These are phyloP conservation scores for Sporothrix mexicana DNA, from an alignment of 2,329 filamentous ascomycete genomes.

Conservation along the genomic window DNA sequence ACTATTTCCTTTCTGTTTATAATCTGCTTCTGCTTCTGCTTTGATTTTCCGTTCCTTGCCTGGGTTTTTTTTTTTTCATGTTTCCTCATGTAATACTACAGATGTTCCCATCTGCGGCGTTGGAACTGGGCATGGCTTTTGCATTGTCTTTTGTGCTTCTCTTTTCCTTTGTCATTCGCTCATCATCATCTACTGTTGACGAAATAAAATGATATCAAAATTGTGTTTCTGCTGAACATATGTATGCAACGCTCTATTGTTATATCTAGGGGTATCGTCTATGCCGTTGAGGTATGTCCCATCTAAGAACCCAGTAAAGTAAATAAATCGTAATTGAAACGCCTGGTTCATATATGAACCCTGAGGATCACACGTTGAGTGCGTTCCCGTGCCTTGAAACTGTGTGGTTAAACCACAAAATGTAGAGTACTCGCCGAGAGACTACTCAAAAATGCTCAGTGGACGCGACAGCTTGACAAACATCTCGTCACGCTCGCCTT, in stretches of 20 bases:
- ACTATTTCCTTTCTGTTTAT: neutral
- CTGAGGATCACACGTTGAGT: conserved; percentile 33
- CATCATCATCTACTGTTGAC: conserved; percentile 24
- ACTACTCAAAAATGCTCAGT: conserved; percentile 55
- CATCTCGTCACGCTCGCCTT: conserved; percentile 92
- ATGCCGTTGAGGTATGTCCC: conserved; percentile 30
- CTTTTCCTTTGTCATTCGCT: neutral
- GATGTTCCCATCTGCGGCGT: conserved; percentile 35
- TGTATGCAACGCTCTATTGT: neutral
- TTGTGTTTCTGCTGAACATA: neutral
- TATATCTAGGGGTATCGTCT: conserved; percentile 27
- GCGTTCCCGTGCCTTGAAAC: conserved; percentile 19
- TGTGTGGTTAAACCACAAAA: neutral
- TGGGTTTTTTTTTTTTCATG: neutral
- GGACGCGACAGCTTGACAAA: conserved; percentile 71
- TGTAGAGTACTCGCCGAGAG: neutral
- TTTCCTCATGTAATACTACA: conserved; percentile 29
- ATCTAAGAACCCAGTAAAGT: conserved; percentile 1
- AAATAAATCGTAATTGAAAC: conserved; percentile 30
- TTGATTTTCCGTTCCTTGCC: neutral
- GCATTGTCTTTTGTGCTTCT: conserved; percentile 18
- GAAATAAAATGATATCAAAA: neutral
- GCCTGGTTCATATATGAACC: neutral
- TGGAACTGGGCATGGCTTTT: conserved; percentile 31
- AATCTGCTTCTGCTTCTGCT: neutral